Conservation (phyloP, 2,329 filamentous ascomycete genomes). For the Cadophora luteo-olivacea region DNA sequence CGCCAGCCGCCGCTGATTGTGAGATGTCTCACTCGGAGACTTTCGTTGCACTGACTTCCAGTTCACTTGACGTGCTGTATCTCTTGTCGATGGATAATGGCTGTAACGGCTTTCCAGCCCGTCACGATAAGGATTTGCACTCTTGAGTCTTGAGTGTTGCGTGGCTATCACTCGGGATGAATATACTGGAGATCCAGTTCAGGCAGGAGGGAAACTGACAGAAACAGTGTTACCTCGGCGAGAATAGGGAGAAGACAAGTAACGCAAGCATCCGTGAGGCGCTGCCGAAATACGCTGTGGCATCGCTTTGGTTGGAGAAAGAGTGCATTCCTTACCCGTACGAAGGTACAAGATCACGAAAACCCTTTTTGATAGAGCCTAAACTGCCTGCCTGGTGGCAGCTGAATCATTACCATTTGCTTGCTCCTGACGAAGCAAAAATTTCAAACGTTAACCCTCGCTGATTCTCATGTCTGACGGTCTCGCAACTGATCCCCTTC, state of each 20-base stretch:
- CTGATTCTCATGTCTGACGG: neutral
- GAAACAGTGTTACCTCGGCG: conserved; percentile 6
- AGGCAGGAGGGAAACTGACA: conserved; percentile 1
- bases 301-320: conserved; percentile 2
- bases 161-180: neutral
- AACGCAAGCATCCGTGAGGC: conserved; percentile 21
- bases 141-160: neutral
- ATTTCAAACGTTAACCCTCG: neutral
- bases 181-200: neutral
- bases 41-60: conserved; percentile 13
- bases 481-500: neutral
- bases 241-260: neutral
- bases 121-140: neutral
- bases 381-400: conserved; percentile 3
- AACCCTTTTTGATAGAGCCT: neutral
- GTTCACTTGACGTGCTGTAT: neutral
- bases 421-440: conserved; percentile 1
- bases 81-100: conserved; percentile 7
- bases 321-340: neutral
- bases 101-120: neutral
- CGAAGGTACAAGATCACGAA: neutral
- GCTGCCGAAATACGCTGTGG: neutral
- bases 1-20: conserved; percentile 2
- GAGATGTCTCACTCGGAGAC: conserved; percentile 7
- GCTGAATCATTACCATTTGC: neutral